A percentile compares a stretch with the other conserved stretches of the same genome.
phyloP scores from a whole-genome alignment of 441 rosid genomes.

The Biscutella laevigata region DNA sequence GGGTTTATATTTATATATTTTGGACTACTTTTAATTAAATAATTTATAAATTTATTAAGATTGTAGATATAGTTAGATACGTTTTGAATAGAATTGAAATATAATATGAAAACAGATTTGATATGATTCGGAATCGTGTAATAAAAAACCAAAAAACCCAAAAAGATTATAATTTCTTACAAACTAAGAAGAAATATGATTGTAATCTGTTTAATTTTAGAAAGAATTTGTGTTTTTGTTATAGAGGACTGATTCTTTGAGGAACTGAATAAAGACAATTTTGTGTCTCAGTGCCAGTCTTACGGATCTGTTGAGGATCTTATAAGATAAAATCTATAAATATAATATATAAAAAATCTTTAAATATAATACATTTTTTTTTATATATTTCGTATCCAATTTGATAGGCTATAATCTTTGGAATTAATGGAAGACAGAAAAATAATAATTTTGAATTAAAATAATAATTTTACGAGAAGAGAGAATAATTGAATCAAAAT shows the following conservation, averaged over 20 bases:
- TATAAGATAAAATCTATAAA: not conserved
- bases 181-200: not conserved
- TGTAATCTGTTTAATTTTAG: constrained; percentile 6
- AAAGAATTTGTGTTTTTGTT: constrained; percentile 10
- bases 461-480: too few species aligned
- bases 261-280: constrained; percentile 17
- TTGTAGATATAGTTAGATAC: not conserved
- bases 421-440: not conserved
- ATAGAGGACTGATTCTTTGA: constrained; percentile 20
- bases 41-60: not conserved
- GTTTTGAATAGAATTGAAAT: not conserved
- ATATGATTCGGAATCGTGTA: constrained; percentile 20
- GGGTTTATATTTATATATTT: not conserved
- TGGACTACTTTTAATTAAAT: constrained; percentile 20
- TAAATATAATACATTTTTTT: not conserved
- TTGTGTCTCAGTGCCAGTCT: constrained; percentile 13
- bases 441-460: not conserved
- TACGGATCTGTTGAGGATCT: constrained; percentile 21
- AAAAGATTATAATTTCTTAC: constrained; percentile 1
- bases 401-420: not conserved
- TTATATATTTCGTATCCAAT: not conserved
- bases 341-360: too few species aligned
- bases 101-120: constrained; percentile 16
- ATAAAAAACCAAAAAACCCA: not conserved
- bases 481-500: too few species aligned